Percentiles rank a stretch among this genome's conserved stretches.
Evolutionary conservation across 805 yeast genomes (phyloP).

Genomic region (Ogataea haglerorum): DNA sequence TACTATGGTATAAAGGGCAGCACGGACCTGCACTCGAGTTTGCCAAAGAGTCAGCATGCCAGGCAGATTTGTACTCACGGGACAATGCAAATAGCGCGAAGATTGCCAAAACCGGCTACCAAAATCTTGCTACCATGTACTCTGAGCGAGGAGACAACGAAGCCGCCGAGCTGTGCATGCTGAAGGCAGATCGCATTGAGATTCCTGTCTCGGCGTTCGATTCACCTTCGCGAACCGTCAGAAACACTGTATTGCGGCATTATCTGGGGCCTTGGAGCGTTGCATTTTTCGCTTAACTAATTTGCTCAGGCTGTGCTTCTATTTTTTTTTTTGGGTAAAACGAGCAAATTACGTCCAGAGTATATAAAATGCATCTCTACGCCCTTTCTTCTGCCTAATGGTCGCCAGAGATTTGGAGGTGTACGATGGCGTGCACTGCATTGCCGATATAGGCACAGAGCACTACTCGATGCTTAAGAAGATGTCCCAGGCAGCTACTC

Average conservation of each 20-base stretch:
- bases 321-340: not conserved
- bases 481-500: constrained; percentile 32
- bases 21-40: constrained; percentile 37
- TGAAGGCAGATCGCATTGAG: constrained; percentile 27
- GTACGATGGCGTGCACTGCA: constrained; percentile 38
- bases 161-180: constrained; percentile 24
- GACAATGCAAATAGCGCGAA: constrained; percentile 37
- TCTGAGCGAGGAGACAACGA: constrained; percentile 28
- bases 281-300: constrained; percentile 30
- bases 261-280: constrained; percentile 37
- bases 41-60: constrained; percentile 38
- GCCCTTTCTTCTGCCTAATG: not conserved
- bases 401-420: constrained; percentile 15
- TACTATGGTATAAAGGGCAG: constrained; percentile 36
- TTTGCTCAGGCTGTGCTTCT: constrained; percentile 9
- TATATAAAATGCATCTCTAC: not conserved
- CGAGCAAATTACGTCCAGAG: constrained; percentile 12
- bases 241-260: constrained; percentile 32
- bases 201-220: constrained; percentile 31
- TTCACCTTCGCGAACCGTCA: constrained; percentile 19
- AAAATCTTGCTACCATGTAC: constrained; percentile 36
- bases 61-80: constrained; percentile 29
- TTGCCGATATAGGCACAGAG: constrained; percentile 30
- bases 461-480: constrained; percentile 22
- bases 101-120: constrained; percentile 36